Percentiles rank a stretch among this genome's conserved stretches.
These are phyloP conservation scores for Geotrichum restrictum DNA, from an alignment of 1,139 yeast genomes.

Conservation along the genomic window DNA sequence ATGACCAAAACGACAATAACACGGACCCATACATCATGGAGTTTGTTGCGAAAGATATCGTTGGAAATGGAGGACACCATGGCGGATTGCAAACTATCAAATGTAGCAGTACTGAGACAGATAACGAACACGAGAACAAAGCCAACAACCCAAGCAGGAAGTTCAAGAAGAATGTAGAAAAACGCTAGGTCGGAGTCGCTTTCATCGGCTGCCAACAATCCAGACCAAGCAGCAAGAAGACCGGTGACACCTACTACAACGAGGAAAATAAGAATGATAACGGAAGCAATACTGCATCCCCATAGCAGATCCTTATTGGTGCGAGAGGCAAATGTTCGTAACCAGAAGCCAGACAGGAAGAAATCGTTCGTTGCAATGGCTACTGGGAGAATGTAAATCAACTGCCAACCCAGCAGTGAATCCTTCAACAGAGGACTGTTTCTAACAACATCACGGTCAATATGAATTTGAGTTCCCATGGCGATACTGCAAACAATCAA, in stretches of 20 bases:
- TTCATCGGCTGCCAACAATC: constrained; percentile 54
- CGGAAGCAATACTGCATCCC: constrained; percentile 71
- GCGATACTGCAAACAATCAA: constrained; percentile 72
- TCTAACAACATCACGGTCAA: constrained; percentile 59
- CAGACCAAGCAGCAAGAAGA: constrained; percentile 86
- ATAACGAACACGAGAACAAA: constrained; percentile 73
- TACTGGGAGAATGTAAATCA: constrained; percentile 73
- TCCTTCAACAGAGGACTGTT: constrained; percentile 63
- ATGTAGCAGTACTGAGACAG: constrained; percentile 76
- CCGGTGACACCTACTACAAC: constrained; percentile 81
- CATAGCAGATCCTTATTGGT: constrained; percentile 69
- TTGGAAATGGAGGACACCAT: constrained; percentile 85
- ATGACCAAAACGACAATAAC: constrained; percentile 68
- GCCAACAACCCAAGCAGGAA: constrained; percentile 89
- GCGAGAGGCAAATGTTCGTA: constrained; percentile 85
- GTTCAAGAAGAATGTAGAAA: constrained; percentile 59
- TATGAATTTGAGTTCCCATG: constrained; percentile 70
- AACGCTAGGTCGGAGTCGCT: constrained; percentile 62
- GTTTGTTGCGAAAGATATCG: constrained; percentile 79
- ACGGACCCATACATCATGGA: constrained; percentile 64
- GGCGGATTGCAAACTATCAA: constrained; percentile 87
- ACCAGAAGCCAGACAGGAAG: constrained; percentile 90
- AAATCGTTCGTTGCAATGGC: constrained; percentile 89
- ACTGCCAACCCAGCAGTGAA: constrained; percentile 81
- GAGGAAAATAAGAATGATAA: constrained; percentile 59